A percentile compares a stretch with the other conserved stretches of the same genome.
Evolutionary conservation across 169 alveolate species (phyloP).

Genomic region (Eimeria brunetti): DNA sequence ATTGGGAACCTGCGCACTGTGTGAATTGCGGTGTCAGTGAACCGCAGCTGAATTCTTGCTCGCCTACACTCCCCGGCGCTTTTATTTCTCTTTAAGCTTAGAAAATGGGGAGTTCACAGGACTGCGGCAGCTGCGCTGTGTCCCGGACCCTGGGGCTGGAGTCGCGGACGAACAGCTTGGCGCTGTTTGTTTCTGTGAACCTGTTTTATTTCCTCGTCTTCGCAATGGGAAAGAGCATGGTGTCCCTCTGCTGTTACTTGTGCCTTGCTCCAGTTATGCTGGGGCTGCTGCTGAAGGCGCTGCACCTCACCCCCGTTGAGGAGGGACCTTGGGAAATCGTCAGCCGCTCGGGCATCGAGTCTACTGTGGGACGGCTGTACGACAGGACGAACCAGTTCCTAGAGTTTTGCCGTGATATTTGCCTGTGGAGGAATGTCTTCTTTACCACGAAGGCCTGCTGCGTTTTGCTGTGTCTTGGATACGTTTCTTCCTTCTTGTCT

Average conservation of each 20-base stretch:
- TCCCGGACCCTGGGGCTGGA: constrained; percentile 38
- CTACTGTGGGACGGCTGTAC: constrained; percentile 32
- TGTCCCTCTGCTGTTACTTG: constrained; percentile 70
- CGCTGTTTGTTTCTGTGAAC: constrained; percentile 65
- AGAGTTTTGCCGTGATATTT: constrained; percentile 59
- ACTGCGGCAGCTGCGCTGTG: constrained; percentile 38
- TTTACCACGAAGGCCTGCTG: constrained; percentile 70
- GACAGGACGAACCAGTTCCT: constrained; percentile 41
- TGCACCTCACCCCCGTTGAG: constrained; percentile 58
- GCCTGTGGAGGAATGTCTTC: constrained; percentile 63
- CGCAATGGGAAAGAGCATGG: constrained; percentile 70
- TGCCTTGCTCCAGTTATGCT: constrained; percentile 54
- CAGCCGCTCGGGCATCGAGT: constrained; percentile 37
- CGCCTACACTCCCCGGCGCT: background rate
- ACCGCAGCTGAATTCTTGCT: background rate
- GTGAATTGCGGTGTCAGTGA: constrained; percentile 15
- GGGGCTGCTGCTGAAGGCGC: constrained; percentile 56
- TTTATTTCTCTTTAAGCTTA: background rate
- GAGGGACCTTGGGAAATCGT: constrained; percentile 74
- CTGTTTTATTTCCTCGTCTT: constrained; percentile 71
- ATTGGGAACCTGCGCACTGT: background rate
- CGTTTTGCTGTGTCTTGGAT: constrained; percentile 57
- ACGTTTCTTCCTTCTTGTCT: constrained; percentile 69
- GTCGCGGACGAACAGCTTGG: constrained; percentile 55
- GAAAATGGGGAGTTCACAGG: constrained; percentile 39